phyloP scores from a whole-genome alignment of 208 protist genomes.

The Acanthamoeba lenticulata region DNA sequence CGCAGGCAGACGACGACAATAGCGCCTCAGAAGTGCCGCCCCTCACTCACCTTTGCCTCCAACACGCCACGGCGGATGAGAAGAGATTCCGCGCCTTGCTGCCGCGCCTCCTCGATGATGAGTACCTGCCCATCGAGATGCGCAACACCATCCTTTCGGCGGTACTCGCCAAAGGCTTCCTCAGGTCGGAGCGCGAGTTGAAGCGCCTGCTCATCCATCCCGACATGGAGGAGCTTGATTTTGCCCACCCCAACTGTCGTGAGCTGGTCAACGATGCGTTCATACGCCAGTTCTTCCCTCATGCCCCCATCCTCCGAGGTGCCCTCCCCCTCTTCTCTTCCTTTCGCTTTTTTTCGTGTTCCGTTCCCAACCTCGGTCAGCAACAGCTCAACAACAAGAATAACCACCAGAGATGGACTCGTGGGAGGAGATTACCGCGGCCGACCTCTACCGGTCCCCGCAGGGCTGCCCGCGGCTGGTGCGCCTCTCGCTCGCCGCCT shows the following conservation, averaged over 20 bases:
- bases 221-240: slow-evolving; percentile 9
- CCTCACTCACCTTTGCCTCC: not conserved
- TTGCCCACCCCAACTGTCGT: not conserved
- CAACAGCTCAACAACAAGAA: not conserved
- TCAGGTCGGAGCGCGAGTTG: not conserved
- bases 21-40: not conserved
- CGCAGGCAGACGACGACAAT: not conserved
- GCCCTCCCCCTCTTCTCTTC: not conserved
- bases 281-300: not conserved
- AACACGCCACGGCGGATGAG: not conserved
- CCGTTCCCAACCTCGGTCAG: not conserved
- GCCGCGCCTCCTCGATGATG: not conserved
- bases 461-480: not conserved
- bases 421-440: not conserved
- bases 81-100: not conserved
- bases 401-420: not conserved
- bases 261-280: slow-evolving; percentile 5
- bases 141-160: not conserved
- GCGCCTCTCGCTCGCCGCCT: not conserved
- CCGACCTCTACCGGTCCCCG: not conserved
- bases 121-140: not conserved
- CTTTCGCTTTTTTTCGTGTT: not conserved
- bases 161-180: not conserved
- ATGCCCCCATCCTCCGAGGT: not conserved
- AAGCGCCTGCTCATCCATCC: not conserved